Evolutionary conservation across 1,139 yeast genomes (phyloP), one percentile per base, ranked within the genome.

Genomic region (Blastobotrys ciferrii): DNA sequence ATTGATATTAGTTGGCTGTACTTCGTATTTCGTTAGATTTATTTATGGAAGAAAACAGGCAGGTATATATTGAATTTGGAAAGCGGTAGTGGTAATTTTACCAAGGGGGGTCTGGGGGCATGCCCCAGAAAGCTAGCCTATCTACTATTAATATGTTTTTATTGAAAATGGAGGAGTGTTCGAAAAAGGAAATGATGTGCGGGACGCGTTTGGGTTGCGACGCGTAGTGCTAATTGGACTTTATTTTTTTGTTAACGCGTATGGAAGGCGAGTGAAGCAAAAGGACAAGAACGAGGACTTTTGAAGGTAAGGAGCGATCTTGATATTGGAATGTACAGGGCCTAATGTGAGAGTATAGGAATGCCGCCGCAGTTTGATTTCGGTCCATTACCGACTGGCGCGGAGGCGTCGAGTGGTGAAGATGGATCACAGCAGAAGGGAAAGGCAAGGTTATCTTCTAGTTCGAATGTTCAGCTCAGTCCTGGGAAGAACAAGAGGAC

Each of bases 311-410:
- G 28, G 28, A 23, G 28, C 9, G 28, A 9, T 23, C 9, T n/a
- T n/a, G 5, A 23, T 33, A 7, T 9, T 15, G 6, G 20, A 15
- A 17, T 33, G 4, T 3, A 4, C 14, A 17, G 12, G 28, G 15
- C 9, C 40, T 36, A 36, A 36, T 19, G 4, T 3, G 11, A 4
- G 4, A 9, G 3, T 3, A 19, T 19, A 36, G 40, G 9, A 5
- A 23, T 36, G 40, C 28, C 40, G 4, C 40, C 25, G 23, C 14
- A 11, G 32, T 42, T 28, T 32, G 37, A 32, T 12, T 42, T 42
- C 28, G 45, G 45, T 11, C 7, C 38, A 15, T 25, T 42, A 12
- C 45, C 45, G n/a, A n/a, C 32, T 3, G 45, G 45, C 14, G 45
- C 45, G 4, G 39, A 42, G 32, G 31, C 37, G 7, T 42, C 45